A percentile compares a stretch with the other conserved stretches of the same genome.
phyloP scores from a whole-genome alignment of 2,329 filamentous ascomycete species.

The Xylogone sp. region DNA sequence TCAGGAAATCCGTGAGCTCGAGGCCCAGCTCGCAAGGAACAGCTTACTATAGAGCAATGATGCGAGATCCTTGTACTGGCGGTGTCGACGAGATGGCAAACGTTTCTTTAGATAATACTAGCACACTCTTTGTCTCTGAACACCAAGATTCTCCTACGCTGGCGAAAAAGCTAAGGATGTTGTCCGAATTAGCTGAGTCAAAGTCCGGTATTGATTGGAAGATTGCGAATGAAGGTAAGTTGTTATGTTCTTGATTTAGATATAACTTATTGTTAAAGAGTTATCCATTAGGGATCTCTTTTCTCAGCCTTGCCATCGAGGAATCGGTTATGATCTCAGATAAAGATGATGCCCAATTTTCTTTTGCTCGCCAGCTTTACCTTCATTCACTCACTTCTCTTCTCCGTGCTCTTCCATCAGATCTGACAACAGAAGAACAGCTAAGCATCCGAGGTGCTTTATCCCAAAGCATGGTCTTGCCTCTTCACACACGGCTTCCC shows the following conservation, averaged over 20 bases:
- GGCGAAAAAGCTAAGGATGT: neutral
- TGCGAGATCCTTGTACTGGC: neutral
- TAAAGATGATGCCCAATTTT: constrained; percentile 24
- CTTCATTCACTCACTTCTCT: constrained; percentile 61
- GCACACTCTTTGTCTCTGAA: constrained; percentile 1
- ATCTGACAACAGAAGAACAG: constrained; percentile 53
- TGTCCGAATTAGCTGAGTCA: constrained; percentile 13
- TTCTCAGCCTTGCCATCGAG: constrained; percentile 39
- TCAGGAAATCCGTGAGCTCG: constrained; percentile 38
- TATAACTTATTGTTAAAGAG: neutral
- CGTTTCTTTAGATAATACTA: constrained; percentile 11
- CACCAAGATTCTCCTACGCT: constrained; percentile 14
- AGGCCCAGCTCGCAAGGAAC: constrained; percentile 24
- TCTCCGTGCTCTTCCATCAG: constrained; percentile 55
- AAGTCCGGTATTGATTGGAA: constrained; percentile 44
- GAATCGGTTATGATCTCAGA: constrained; percentile 35
- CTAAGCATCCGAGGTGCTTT: constrained; percentile 48
- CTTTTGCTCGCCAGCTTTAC: constrained; percentile 59
- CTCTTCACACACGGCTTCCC: constrained; percentile 11
- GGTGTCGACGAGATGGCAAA: constrained; percentile 8
- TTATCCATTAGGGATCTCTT: constrained; percentile 35
- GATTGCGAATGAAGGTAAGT: constrained; percentile 44
- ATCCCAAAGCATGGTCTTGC: constrained; percentile 32
- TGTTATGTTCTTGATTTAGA: neutral
- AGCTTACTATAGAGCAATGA: constrained; percentile 16